These are phyloP conservation scores for Hemileccinum rubropunctum DNA, from an alignment of 768 basidiomycete species.

Conservation along the genomic window DNA sequence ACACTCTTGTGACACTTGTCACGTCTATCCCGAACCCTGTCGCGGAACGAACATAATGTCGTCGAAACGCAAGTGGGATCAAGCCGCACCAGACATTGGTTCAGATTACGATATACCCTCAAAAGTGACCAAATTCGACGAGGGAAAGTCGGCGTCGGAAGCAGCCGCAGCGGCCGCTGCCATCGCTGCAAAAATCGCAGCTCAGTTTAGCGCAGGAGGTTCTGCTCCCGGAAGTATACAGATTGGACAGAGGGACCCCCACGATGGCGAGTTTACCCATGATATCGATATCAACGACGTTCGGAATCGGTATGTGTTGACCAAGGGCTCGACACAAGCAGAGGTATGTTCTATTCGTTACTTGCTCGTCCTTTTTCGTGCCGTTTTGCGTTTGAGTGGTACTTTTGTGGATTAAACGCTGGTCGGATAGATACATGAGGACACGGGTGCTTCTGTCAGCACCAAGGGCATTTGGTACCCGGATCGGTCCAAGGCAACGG, in stretches of 20 bases:
- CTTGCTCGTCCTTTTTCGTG: background rate
- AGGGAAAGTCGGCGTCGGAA: slow-evolving; percentile 51
- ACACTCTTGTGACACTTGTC: slow-evolving; percentile 15
- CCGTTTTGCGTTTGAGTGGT: background rate
- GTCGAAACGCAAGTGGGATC: slow-evolving; percentile 83
- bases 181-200: slow-evolving; percentile 94
- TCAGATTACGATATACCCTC: slow-evolving; percentile 41
- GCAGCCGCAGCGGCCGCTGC: slow-evolving; percentile 76
- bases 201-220: slow-evolving; percentile 61
- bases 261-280: slow-evolving; percentile 79
- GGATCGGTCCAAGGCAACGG: slow-evolving; percentile 85
- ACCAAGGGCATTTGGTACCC: slow-evolving; percentile 98
- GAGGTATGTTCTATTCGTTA: slow-evolving; percentile 54
- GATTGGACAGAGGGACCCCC: slow-evolving; percentile 54
- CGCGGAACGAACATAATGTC: slow-evolving; percentile 41
- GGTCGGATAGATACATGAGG: slow-evolving; percentile 73
- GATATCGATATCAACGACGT: slow-evolving; percentile 98
- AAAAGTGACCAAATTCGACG: slow-evolving; percentile 47
- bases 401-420: background rate
- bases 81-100: slow-evolving; percentile 46
- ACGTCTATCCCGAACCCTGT: background rate
- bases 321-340: slow-evolving; percentile 88
- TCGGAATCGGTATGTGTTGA: slow-evolving; percentile 90
- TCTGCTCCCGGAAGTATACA: slow-evolving; percentile 38
- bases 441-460: slow-evolving; percentile 89